Percentiles rank a stretch among this genome's conserved stretches.
phyloP scores from a whole-genome alignment of 768 basidiomycete species.

The Rhodotorula babjevae region DNA sequence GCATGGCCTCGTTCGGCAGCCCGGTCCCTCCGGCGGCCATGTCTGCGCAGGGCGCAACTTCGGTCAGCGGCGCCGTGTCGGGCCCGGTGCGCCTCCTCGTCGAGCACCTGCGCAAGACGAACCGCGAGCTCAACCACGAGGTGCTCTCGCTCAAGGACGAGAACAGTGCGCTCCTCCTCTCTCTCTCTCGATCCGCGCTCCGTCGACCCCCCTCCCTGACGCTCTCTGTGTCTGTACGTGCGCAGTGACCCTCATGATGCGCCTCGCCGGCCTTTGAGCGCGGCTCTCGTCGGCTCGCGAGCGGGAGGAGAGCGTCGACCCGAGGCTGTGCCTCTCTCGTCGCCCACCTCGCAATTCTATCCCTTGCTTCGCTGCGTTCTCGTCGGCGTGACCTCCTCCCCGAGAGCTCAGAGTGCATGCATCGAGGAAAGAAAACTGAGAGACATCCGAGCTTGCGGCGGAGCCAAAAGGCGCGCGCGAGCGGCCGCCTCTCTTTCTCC shows the following conservation, averaged over 20 bases:
- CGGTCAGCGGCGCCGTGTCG: neutral
- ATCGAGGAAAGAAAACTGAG: neutral
- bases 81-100: neutral
- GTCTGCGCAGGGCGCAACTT: neutral
- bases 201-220: neutral
- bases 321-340: neutral
- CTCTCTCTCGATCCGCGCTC: too few relatives aligned
- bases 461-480: neutral
- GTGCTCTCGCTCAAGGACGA: neutral
- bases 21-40: neutral
- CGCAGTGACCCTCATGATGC: neutral
- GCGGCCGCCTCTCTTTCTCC: neutral
- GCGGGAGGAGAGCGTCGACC: too few relatives aligned
- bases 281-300: neutral
- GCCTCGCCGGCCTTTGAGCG: neutral
- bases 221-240: too few relatives aligned
- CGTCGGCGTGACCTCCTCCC: neutral
- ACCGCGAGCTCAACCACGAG: neutral
- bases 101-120: slow-evolving; percentile 7
- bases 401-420: neutral
- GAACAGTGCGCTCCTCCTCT: neutral
- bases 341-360: neutral
- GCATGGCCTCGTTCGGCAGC: neutral
- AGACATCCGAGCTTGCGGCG: neutral
- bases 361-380: too few relatives aligned